A percentile compares a stretch with the other conserved stretches of the same genome.
Conservation (phyloP, 1,139 yeast species). For the Magnusiomyces tetraspermus region DNA sequence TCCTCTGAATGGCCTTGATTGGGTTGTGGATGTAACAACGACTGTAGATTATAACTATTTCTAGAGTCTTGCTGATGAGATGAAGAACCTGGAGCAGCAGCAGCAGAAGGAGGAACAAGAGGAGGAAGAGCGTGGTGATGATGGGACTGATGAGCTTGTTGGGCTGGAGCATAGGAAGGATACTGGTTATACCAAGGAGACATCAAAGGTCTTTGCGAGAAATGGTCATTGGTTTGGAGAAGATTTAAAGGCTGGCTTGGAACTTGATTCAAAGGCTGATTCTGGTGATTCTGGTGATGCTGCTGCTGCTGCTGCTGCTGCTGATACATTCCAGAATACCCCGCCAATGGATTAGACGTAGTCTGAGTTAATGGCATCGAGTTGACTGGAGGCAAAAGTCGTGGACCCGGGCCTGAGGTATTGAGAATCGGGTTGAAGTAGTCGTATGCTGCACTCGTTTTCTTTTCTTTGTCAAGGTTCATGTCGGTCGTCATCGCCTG, state of each 20-base stretch:
- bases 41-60: neutral
- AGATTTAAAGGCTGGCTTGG: neutral
- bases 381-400: neutral
- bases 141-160: neutral
- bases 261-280: neutral
- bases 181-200: neutral
- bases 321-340: neutral
- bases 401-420: too few species aligned
- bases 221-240: too few species aligned
- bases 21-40: neutral
- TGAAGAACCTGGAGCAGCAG: neutral
- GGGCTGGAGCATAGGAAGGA: neutral
- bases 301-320: neutral
- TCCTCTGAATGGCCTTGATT: too few species aligned
- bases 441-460: too few species aligned
- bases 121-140: too few species aligned
- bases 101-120: too few species aligned
- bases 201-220: too few species aligned
- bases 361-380: neutral
- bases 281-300: neutral
- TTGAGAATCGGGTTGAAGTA: too few species aligned
- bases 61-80: neutral
- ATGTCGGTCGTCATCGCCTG: too few species aligned
- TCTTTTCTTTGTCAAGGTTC: too few species aligned
- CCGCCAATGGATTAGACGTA: neutral